Base-by-base conservation (phyloP, 768 basidiomycete genomes). In the Tricholoma flavovirens region DNA sequence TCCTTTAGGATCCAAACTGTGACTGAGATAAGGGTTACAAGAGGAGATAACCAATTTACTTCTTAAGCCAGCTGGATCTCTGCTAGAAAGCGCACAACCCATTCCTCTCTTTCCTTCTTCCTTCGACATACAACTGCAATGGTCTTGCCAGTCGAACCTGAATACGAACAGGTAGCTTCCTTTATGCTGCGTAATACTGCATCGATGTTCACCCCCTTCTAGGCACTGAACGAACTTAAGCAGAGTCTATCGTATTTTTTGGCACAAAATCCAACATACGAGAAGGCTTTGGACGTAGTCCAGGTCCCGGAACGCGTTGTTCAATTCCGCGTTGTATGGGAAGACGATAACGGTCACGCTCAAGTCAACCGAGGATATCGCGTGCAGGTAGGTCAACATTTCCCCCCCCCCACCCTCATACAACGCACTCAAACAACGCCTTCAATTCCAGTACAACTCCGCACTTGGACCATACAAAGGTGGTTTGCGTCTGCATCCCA, bases 381-480 rank as follows among this genome's bases (percentile, higher is more conserved):
- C 60, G 87, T 88, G 52, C 86, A 88, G 74, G 83, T 84, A 19
- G 51, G 75, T 66, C 22, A 26, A 6, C 12, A 12, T n/a, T n/a
- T n/a, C n/a, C n/a, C n/a, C 43, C 55, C 1, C 26, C 12, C 17
- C 15, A 17, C n/a, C 29, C 26, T 49, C n/a, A 43, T 17, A 40
- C 17, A 36, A 21, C 51, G n/a, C 29, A 43, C 48, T 54, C 53
- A 49, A 49, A 22, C 48, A 49, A 33, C 17, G 17, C 21, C 22
- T 15, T 26, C 24, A 2, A 26, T 35, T 42, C 22, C 63, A 86
- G 82, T 88, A 84, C 76, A 87, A 86, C 78, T 88, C 86, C 46
- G 85, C 84, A 24, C 78, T 90, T 29, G 87, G 87, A 54, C 87
- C 87, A 42, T 87, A 87, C 78, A 86, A 87, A 70, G 87, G 87